Evolutionary conservation across 2,329 filamentous ascomycete genomes (phyloP).

Genomic region (Botrytis fabae): DNA sequence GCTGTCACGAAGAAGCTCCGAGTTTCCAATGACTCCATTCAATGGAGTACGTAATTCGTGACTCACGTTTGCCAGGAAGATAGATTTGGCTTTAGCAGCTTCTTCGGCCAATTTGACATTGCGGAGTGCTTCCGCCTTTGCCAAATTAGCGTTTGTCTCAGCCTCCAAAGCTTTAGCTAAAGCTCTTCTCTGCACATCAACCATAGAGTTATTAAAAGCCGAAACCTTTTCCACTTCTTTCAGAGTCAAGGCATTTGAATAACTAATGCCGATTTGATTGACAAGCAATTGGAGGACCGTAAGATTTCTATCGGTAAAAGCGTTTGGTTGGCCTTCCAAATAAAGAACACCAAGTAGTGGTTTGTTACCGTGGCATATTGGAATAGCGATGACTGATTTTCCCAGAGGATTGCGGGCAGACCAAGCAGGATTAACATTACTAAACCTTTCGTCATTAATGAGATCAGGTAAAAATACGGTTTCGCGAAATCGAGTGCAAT

Average conservation of each 20-base stretch:
- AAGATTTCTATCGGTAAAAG: conserved; percentile 73
- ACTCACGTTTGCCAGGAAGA: conserved; percentile 78
- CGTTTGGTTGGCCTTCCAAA: conserved; percentile 71
- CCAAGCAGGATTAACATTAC: conserved; percentile 71
- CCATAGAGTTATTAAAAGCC: conserved; percentile 75
- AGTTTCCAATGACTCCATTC: conserved; percentile 87
- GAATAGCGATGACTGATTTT: conserved; percentile 76
- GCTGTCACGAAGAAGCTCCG: conserved; percentile 78
- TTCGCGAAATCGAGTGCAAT: conserved; percentile 75
- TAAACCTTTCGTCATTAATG: conserved; percentile 73
- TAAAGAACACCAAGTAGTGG: conserved; percentile 73
- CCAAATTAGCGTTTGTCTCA: conserved; percentile 73
- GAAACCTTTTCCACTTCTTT: conserved; percentile 75
- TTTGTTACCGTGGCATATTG: conserved; percentile 71
- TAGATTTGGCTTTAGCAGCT: conserved; percentile 78
- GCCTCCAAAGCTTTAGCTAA: conserved; percentile 70
- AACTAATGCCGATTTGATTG: conserved; percentile 75
- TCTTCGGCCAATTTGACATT: conserved; percentile 83
- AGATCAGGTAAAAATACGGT: conserved; percentile 73
- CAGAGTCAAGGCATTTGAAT: conserved; percentile 66
- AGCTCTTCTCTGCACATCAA: conserved; percentile 72
- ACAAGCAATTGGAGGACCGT: conserved; percentile 69
- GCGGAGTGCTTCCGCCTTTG: conserved; percentile 73
- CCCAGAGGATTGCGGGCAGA: conserved; percentile 66
- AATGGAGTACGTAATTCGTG: conserved; percentile 81